Percentiles rank a stretch among this genome's conserved stretches.
These are phyloP conservation scores for Arthrocladium fulminans DNA, from an alignment of 2,329 filamentous ascomycete genomes.

Conservation along the genomic window DNA sequence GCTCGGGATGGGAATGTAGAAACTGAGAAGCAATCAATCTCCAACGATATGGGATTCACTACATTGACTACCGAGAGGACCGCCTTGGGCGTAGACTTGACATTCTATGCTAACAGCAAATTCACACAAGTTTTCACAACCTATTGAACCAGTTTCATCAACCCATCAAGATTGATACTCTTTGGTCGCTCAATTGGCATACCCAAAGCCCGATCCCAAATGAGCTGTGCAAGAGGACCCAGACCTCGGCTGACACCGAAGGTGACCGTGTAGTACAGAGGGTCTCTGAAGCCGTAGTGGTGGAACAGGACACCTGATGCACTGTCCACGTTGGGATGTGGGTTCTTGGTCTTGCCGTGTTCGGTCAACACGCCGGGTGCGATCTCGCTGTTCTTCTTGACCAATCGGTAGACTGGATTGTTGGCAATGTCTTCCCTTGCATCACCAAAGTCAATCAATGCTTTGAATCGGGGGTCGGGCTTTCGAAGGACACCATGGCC, in stretches of 20 bases:
- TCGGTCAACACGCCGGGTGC: slow-evolving; percentile 83
- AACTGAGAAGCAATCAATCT: no score
- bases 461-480: slow-evolving; percentile 92
- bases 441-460: slow-evolving; percentile 89
- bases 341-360: slow-evolving; percentile 98
- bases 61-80: no score
- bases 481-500: slow-evolving; percentile 94
- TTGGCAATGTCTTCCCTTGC: slow-evolving; percentile 73
- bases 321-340: slow-evolving; percentile 93
- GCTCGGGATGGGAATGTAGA: no score
- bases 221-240: slow-evolving; percentile 83
- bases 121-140: background rate
- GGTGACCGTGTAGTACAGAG: slow-evolving; percentile 78
- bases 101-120: background rate
- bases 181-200: slow-evolving; percentile 96
- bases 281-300: slow-evolving; percentile 96
- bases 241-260: slow-evolving; percentile 62
- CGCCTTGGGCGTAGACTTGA: background rate
- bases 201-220: slow-evolving; percentile 91
- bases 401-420: slow-evolving; percentile 87
- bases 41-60: no score
- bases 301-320: slow-evolving; percentile 92
- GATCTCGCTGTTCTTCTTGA: slow-evolving; percentile 85
- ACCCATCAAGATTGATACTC: slow-evolving; percentile 85
- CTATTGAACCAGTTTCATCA: slow-evolving; percentile 55